Evolutionary conservation across 495 filamentous ascomycete genomes (phyloP), one percentile per base, ranked within the genome.

Genomic region (Aspergillus bertholletiae): DNA sequence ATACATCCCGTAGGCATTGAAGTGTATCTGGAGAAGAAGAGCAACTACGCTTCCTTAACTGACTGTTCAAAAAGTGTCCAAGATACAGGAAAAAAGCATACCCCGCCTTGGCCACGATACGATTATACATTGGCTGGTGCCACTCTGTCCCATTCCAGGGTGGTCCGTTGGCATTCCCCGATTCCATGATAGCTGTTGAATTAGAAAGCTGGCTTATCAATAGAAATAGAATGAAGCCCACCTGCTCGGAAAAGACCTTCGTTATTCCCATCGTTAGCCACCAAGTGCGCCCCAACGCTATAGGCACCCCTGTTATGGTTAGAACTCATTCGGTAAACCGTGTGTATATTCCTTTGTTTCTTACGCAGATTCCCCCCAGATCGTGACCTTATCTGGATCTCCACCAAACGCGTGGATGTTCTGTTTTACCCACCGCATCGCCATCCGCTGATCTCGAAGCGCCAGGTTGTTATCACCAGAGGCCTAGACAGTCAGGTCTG

Each of bases 301-400:
- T 73, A 73, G 5, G 70, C 70, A 23, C 70, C 70, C 21, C 70
- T 73, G 13, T 22, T 46, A 18, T 21, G 2, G 37, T 40, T 8
- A 40, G 37, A 17, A 32, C 30, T 2, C 13, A 5, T n/a, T n/a
- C n/a, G n/a, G 9, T 7, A 5, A 11, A 18, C 1, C 21, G 20
- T 55, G 18, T 56, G 44, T 49, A n/a, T 39, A 20, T 22, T 11
- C 15, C 13, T 2, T 20, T 9, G n/a, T 7, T 35, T 21, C 69
- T 57, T 45, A 73, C 70, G 87, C 86, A 21, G 83, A 88, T 60
- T 89, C 84, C 45, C 86, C 87, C 81, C 85, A 88, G 46, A 88
- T 85, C 28, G 84, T 88, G 23, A 89, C 84, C 44, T 80, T 67
- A 51, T 81, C 81, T 0, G 77, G 72, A 55, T 82, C 75, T 13